phyloP scores from a whole-genome alignment of 768 basidiomycete genomes.

The Xerocomellus amylosporus region DNA sequence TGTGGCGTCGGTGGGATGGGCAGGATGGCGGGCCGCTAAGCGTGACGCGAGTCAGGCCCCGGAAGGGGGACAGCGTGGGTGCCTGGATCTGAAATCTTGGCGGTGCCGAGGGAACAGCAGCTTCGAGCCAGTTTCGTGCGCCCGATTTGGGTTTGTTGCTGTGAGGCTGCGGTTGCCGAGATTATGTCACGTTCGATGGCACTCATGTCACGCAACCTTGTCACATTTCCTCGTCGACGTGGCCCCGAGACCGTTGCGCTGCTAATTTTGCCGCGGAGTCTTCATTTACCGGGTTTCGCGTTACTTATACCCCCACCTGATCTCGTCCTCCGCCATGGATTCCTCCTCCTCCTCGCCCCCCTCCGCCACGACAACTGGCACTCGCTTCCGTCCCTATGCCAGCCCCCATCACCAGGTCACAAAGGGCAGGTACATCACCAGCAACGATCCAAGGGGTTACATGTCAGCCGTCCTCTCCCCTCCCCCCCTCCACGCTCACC shows the following conservation, averaged over 20 bases:
- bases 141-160: conserved; percentile 37
- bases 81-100: conserved; percentile 42
- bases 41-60: conserved; percentile 11
- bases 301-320: conserved; percentile 23
- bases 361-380: conserved; percentile 25
- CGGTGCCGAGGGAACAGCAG: conserved; percentile 41
- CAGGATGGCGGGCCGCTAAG: conserved; percentile 22
- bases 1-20: conserved; percentile 17
- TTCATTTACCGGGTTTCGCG: conserved; percentile 22
- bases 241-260: conserved; percentile 31
- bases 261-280: conserved; percentile 32
- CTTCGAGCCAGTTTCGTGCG: conserved; percentile 31
- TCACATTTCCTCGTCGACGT: conserved; percentile 37
- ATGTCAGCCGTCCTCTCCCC: conserved; percentile 51
- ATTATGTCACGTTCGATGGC: conserved; percentile 30
- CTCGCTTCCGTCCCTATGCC: conserved; percentile 64
- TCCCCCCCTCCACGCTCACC: conserved; percentile 1
- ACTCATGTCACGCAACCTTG: conserved; percentile 21
- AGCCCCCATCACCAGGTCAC: conserved; percentile 78
- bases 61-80: conserved; percentile 22
- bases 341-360: conserved; percentile 37
- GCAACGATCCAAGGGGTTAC: conserved; percentile 85
- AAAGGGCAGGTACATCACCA: conserved; percentile 85
- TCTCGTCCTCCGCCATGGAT: conserved; percentile 35
- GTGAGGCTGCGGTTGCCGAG: conserved; percentile 33